Percentiles rank a stretch among this genome's conserved stretches.
Conservation (phyloP, 2,329 filamentous ascomycete genomes). For the Trichothecium roseum region DNA sequence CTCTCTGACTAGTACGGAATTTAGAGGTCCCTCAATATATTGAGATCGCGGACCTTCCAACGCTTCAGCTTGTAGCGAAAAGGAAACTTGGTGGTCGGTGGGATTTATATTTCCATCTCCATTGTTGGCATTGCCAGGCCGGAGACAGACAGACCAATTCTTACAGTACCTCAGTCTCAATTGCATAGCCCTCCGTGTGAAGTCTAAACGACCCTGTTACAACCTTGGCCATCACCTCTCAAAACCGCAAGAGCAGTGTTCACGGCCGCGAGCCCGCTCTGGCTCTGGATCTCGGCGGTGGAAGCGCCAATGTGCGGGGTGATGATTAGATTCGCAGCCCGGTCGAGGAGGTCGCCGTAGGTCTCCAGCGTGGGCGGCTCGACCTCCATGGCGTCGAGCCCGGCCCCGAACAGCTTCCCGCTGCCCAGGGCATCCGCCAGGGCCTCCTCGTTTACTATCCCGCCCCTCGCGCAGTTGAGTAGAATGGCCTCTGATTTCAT, state of each 20-base stretch:
- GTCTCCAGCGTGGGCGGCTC: conserved; percentile 15
- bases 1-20: too few species aligned
- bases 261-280: conserved; percentile 16
- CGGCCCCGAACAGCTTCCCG: conserved; percentile 20
- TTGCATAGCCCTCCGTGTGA: too few species aligned
- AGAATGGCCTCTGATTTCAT: conserved; percentile 25
- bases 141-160: too few species aligned
- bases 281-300: conserved; percentile 21
- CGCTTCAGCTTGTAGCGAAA: too few species aligned
- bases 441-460: conserved; percentile 23
- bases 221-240: neutral
- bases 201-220: conserved; percentile 8
- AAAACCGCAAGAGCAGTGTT: neutral
- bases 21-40: too few species aligned
- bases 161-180: too few species aligned
- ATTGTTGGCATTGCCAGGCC: too few species aligned
- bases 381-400: conserved; percentile 21
- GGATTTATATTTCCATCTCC: too few species aligned
- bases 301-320: conserved; percentile 40
- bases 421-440: conserved; percentile 15
- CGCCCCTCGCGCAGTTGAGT: conserved; percentile 24
- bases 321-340: conserved; percentile 56
- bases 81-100: too few species aligned
- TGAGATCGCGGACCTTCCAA: too few species aligned
- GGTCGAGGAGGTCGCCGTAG: conserved; percentile 59